Base-by-base conservation (phyloP, 2,329 filamentous ascomycete species). In the Acephala macrosclerotiorum region DNA sequence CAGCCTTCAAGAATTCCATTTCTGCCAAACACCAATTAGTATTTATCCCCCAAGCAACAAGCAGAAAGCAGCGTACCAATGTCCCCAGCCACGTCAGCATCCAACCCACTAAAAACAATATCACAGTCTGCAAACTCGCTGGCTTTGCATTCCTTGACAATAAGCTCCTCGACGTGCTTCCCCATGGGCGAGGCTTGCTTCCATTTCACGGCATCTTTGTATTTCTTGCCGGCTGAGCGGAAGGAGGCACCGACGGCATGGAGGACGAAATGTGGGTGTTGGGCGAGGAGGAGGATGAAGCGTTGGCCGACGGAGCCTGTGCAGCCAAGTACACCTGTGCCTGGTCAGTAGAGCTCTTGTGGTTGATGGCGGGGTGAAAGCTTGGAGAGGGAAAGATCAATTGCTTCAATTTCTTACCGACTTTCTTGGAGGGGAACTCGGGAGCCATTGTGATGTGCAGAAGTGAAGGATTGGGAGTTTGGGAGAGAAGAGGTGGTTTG, bases 221-320 rank as follows among this genome's bases (percentile, higher is more conserved):
- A 98, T 77, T 91, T 91, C 85, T 97, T 97, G 76, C 94, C 94
- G 7, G 93, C 93, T 11, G 94, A 97, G 66, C 93, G 88, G 66
- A 92, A 88, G 20, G 94, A 97, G 40, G 96, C 96, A 69, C 96
- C 96, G 58, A 98, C 88, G 66, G 94, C 94, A 70, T 96, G 91
- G 65, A 98, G 89, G 70, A 89, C 88, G 75, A 98, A 92, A 79
- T 91, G 87, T 18, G 95, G 94, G 81, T 98, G 95, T 62, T 93
- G 86, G 53, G 92, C 90, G 69, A 98, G 90, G 60, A 98, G 88
- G 38, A 97, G 89, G 77, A 98, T 96, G 80, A 98, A 98, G 75
- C 96, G 90, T 81, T 97, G 94, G 74, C 95, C 95, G 16, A 98
- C 95, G 40, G 94, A 96, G 76, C 96, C 96, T 36, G 95, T 98